Base-by-base conservation (phyloP, 139 green algal species). In the Edaphochlamys debaryana region DNA sequence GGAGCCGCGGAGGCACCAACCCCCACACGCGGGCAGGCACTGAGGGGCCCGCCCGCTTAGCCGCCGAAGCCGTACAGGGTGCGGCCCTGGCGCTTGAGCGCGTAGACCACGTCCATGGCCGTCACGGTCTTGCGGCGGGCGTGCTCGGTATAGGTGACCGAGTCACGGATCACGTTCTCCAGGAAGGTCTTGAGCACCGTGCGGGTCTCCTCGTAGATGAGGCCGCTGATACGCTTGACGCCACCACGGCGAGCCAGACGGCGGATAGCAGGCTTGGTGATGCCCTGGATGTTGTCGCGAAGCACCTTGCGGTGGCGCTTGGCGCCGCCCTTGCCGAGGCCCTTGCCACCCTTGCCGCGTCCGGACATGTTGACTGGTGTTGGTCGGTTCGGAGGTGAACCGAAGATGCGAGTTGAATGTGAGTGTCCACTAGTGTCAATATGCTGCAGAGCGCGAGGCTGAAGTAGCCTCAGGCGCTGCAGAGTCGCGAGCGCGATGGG, bases 81-180 rank as follows among this genome's bases (percentile, higher is more conserved):
- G 78, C 95, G 90, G 79, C 95, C 95, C 93, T 98, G 95, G 76
- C 95, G 89, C 93, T 98, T 98, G 86, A 98, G 92, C 29, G 95
- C 94, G 86, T 98, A 98, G 8, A 98, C 96, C 20, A 98, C 95
- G 85, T 98, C 96, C 89, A 98, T 96, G 52, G 96, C 96, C 37
- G 96, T 98, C 48, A 98, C 96, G 27, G 96, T 98, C 95, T 98
- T 98, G 80, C 96, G 91, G 74, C 95, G 90, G 60, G 95, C 96
- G 93, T 98, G 96, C 94, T 99, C 96, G 60, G 96, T 98, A 93
- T 99, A 99, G 86, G 96, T 99, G n/a, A 99, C 96, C 32, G 95
- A 93, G 82, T 98, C 96, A 75, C 95, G 91, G 87, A 96, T 95
- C 38, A 97, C 94, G 87, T 96, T 97, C 92, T 97, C 94, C 42